phyloP scores from a whole-genome alignment of 163 green algal genomes.

The Chlamydomonas reinhardtii region DNA sequence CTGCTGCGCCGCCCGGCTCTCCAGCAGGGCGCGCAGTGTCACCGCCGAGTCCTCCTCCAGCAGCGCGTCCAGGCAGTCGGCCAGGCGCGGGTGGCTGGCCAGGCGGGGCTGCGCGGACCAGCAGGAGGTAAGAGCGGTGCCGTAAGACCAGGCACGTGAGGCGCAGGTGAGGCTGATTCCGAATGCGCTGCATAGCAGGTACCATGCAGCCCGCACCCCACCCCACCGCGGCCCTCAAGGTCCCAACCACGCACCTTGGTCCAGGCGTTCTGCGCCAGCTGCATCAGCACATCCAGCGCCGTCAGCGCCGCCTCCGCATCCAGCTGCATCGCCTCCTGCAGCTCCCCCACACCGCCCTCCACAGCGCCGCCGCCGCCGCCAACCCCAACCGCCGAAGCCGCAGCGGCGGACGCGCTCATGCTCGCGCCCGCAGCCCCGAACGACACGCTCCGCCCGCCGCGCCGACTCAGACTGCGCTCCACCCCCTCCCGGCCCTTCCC shows the following conservation, averaged over 20 bases:
- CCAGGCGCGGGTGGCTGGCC: slow-evolving; percentile 42
- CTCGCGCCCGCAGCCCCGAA: neutral
- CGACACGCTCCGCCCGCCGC: no score
- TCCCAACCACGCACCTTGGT: slow-evolving; percentile 7
- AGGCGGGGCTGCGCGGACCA: slow-evolving; percentile 17
- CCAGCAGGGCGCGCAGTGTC: slow-evolving; percentile 26
- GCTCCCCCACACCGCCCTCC: neutral
- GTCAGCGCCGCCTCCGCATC: slow-evolving; percentile 29
- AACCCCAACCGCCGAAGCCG: neutral
- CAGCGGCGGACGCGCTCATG: neutral
- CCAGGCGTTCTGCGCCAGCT: slow-evolving; percentile 40
- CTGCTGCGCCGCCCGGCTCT: neutral
- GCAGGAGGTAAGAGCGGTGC: neutral
- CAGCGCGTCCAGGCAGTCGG: slow-evolving; percentile 22
- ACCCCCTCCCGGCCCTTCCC: no score
- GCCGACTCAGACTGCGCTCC: no score
- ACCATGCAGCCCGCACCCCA: no score
- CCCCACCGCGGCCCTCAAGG: no score
- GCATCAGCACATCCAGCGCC: slow-evolving; percentile 15
- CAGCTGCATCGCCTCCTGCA: slow-evolving; percentile 4
- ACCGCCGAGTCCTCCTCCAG: slow-evolving; percentile 50
- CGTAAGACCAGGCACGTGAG: neutral
- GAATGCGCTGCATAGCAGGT: no score
- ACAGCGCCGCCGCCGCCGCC: neutral
- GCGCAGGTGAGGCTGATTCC: neutral